A percentile compares a stretch with the other conserved stretches of the same genome.
phyloP scores from a whole-genome alignment of 2,329 filamentous ascomycete genomes.

The Aspergillus felis region DNA sequence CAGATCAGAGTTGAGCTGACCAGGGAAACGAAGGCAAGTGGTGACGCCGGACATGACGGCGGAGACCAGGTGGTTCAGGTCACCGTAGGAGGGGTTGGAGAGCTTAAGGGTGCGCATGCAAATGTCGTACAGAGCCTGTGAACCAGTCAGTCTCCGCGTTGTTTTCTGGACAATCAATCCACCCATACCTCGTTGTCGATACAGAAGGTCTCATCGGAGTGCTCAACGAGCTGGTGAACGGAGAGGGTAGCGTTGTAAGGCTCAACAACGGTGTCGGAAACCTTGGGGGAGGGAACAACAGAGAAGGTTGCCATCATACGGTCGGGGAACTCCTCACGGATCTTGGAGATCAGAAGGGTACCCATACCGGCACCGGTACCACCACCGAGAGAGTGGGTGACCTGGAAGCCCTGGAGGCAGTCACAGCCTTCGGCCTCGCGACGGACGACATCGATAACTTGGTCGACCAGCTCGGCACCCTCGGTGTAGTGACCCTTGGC shows the following conservation, averaged over 20 bases:
- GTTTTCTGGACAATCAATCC: conserved; percentile 9
- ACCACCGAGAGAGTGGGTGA: conserved; percentile 99
- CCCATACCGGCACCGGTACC: conserved; percentile 99
- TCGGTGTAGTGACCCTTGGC: conserved; percentile 99
- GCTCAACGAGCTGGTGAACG: conserved; percentile 98
- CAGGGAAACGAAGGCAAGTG: conserved; percentile 97
- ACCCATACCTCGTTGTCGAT: conserved; percentile 86
- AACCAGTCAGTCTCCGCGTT: conserved; percentile 4
- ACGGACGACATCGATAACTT: conserved; percentile 96
- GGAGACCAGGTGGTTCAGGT: conserved; percentile 98
- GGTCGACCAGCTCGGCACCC: conserved; percentile 97
- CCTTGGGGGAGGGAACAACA: conserved; percentile 97
- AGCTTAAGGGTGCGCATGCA: conserved; percentile 99
- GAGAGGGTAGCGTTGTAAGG: conserved; percentile 99
- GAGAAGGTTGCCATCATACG: conserved; percentile 99
- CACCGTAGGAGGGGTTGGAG: conserved; percentile 95
- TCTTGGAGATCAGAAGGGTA: conserved; percentile 99
- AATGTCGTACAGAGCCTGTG: conserved; percentile 90
- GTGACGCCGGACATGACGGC: conserved; percentile 99
- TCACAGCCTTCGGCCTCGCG: conserved; percentile 98
- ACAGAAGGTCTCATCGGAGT: conserved; percentile 99
- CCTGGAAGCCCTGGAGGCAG: conserved; percentile 99
- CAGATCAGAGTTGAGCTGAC: conserved; percentile 99
- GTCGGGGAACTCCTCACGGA: conserved; percentile 99
- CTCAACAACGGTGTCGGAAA: conserved; percentile 99